These are phyloP conservation scores for Cyberlindnera misumaiensis DNA, from an alignment of 805 yeast genomes.

Conservation along the genomic window DNA sequence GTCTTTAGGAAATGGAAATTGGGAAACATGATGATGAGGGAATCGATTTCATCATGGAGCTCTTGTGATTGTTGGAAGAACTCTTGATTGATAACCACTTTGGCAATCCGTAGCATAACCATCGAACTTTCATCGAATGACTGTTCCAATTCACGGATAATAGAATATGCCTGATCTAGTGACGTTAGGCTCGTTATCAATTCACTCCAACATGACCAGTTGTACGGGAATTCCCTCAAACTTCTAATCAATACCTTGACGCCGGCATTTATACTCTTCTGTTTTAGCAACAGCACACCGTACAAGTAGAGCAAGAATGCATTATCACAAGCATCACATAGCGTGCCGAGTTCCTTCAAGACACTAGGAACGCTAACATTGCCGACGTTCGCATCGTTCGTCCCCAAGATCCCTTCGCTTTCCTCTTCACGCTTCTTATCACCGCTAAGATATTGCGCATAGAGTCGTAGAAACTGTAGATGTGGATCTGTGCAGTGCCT, in stretches of 20 bases:
- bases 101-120: constrained; percentile 14
- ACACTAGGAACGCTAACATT: constrained; percentile 29
- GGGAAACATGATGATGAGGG: constrained; percentile 55
- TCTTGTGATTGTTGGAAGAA: constrained; percentile 62
- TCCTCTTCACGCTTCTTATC: constrained; percentile 72
- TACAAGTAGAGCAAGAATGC: constrained; percentile 66
- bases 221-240: constrained; percentile 63
- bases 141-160: constrained; percentile 16
- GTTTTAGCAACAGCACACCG: constrained; percentile 62
- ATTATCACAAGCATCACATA: constrained; percentile 21
- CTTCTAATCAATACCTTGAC: constrained; percentile 55
- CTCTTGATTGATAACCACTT: constrained; percentile 45
- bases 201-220: constrained; percentile 94
- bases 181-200: constrained; percentile 53
- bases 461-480: constrained; percentile 56
- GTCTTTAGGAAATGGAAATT: constrained; percentile 64
- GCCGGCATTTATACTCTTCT: constrained; percentile 56
- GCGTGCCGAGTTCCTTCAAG: constrained; percentile 37
- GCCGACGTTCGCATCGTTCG: constrained; percentile 26
- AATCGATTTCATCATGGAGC: constrained; percentile 43
- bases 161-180: constrained; percentile 48
- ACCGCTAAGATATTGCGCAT: constrained; percentile 65
- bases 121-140: constrained; percentile 11
- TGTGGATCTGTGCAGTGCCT: constrained; percentile 43
- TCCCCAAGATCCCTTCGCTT: constrained; percentile 55